Conservation (phyloP, 345 rosid genomes). For the Jatropha curcas region DNA sequence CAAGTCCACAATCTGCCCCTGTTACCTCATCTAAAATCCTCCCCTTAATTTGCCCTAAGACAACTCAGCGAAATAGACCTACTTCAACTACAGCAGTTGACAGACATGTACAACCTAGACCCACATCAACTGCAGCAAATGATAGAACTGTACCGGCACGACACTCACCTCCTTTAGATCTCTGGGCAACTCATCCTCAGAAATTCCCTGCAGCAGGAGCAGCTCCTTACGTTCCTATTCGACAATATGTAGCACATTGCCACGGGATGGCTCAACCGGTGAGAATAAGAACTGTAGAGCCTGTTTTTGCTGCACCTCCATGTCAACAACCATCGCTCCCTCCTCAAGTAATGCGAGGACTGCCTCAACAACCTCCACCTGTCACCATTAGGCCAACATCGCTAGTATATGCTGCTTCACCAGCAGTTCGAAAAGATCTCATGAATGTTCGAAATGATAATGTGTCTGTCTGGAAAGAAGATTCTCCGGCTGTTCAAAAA, state of each 20-base stretch:
- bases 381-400: slow-evolving; percentile 72
- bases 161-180: slow-evolving; percentile 37
- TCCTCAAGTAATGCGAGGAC: slow-evolving; percentile 40
- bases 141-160: slow-evolving; percentile 19
- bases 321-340: slow-evolving; percentile 46
- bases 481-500: slow-evolving; percentile 16
- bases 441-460: slow-evolving; percentile 23
- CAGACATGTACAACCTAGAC: slow-evolving; percentile 14
- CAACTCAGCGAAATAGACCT: slow-evolving; percentile 56
- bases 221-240: slow-evolving; percentile 75
- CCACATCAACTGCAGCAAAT: slow-evolving; percentile 14
- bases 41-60: slow-evolving; percentile 75
- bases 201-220: slow-evolving; percentile 78
- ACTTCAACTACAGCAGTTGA: slow-evolving; percentile 33
- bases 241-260: slow-evolving; percentile 57
- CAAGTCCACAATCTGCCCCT: slow-evolving; percentile 75
- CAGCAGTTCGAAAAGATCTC: slow-evolving; percentile 37
- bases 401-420: slow-evolving; percentile 71
- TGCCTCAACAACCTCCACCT: slow-evolving; percentile 53
- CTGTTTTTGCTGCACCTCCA: slow-evolving; percentile 88
- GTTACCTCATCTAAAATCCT: slow-evolving; percentile 82
- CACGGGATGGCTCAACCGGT: slow-evolving; percentile 85
- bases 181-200: slow-evolving; percentile 41
- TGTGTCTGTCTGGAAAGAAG: slow-evolving; percentile 18
- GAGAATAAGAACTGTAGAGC: slow-evolving; percentile 69